Percentiles rank a stretch among this genome's conserved stretches.
Conservation (phyloP, 495 filamentous ascomycete genomes). For the Aspergillus ellipticus region DNA sequence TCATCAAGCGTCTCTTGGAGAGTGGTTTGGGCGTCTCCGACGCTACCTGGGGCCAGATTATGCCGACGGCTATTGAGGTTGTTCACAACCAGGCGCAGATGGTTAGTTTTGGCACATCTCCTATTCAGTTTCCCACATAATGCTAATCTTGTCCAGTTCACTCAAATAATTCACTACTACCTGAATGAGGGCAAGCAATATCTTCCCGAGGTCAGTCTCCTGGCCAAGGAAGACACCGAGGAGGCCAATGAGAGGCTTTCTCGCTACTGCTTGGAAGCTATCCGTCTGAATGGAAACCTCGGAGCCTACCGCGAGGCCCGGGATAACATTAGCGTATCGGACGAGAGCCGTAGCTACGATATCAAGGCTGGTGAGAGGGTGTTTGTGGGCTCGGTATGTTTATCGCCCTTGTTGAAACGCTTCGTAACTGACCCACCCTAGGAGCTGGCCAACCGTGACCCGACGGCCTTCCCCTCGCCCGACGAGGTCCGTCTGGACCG, state of each 20-base stretch:
- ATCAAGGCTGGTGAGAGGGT: constrained; percentile 50
- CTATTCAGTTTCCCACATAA: not conserved
- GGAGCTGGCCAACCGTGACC: constrained; percentile 54
- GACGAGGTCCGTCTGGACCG: constrained; percentile 62
- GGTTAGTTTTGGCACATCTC: constrained; percentile 18
- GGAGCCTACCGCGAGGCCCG: constrained; percentile 51
- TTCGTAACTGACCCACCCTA: constrained; percentile 9
- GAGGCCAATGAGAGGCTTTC: constrained; percentile 48
- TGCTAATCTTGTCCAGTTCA: constrained; percentile 52
- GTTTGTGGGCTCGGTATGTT: constrained; percentile 46
- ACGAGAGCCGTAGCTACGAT: constrained; percentile 45
- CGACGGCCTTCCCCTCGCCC: constrained; percentile 64
- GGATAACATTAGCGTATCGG: constrained; percentile 39
- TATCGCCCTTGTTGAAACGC: constrained; percentile 15
- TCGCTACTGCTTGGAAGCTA: constrained; percentile 50
- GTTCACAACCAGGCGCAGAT: constrained; percentile 70
- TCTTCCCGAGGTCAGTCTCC: constrained; percentile 52
- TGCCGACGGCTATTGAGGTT: constrained; percentile 57
- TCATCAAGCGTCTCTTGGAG: constrained; percentile 67
- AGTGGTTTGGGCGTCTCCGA: constrained; percentile 61
- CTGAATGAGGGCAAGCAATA: constrained; percentile 55
- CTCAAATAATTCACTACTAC: constrained; percentile 78
- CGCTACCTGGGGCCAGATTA: constrained; percentile 69
- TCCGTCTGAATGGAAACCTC: constrained; percentile 58
- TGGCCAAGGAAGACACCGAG: constrained; percentile 44